These are phyloP conservation scores for Jatropha curcas DNA, from an alignment of 345 rosid genomes.

Conservation along the genomic window DNA sequence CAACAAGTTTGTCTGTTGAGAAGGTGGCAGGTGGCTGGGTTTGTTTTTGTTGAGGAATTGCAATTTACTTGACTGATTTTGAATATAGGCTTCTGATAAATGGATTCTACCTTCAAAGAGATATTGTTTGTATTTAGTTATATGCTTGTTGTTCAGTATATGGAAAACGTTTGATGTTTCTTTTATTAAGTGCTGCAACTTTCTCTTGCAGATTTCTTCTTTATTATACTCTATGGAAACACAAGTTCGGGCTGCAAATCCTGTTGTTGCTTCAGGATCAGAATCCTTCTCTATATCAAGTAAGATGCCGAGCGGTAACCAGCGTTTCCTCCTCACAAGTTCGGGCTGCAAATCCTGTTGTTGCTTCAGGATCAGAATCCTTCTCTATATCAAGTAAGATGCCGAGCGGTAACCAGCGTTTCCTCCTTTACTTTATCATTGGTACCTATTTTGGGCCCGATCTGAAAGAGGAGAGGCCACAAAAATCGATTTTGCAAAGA, in stretches of 20 bases:
- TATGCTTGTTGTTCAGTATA: not conserved
- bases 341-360: not conserved
- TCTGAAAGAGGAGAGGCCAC: conserved; percentile 18
- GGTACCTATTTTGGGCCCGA: conserved; percentile 20
- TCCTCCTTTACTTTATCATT: conserved; percentile 4
- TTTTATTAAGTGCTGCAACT: not conserved
- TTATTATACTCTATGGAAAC: not conserved
- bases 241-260: not conserved
- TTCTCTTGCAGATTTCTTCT: conserved; percentile 1
- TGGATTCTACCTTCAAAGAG: not conserved
- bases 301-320: not conserved
- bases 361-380: not conserved
- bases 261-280: not conserved
- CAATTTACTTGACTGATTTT: no score
- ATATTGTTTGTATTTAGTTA: not conserved
- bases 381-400: not conserved
- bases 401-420: not conserved
- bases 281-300: not conserved
- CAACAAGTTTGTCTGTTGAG: no score
- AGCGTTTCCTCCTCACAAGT: conserved; percentile 6
- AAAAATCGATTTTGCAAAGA: conserved; percentile 39
- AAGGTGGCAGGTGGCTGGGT: no score
- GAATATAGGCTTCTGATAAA: not conserved
- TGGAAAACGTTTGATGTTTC: not conserved
- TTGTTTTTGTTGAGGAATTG: no score